phyloP scores from a whole-genome alignment of 106 monocot genomes.

The Xerophyta viscosa region DNA sequence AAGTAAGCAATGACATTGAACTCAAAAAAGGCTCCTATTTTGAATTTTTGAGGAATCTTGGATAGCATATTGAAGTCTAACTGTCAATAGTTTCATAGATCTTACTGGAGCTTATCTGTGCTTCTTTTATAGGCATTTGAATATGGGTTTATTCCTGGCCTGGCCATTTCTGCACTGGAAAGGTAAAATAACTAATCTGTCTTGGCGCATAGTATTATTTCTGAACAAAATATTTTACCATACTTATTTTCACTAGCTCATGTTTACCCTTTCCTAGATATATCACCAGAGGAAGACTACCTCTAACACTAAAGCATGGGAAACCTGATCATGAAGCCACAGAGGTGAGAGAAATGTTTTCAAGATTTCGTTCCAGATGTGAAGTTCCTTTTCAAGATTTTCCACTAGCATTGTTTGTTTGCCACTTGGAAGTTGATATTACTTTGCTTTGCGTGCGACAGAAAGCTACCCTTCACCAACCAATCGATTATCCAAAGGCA shows the following conservation, averaged over 20 bases:
- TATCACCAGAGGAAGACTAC: constrained; percentile 49
- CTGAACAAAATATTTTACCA: no score
- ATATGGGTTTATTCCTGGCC: constrained; percentile 82
- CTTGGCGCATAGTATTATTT: no score
- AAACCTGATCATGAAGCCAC: constrained; percentile 95
- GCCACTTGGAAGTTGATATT: no score
- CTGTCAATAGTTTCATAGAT: constrained; percentile 3
- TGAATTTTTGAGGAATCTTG: no score
- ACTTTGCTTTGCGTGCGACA: constrained; percentile 13
- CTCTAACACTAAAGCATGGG: constrained; percentile 85
- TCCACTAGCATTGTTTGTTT: no score
- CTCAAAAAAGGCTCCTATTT: no score
- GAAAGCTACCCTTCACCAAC: constrained; percentile 54
- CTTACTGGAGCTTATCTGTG: constrained; percentile 5
- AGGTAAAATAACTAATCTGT: constrained; percentile 35
- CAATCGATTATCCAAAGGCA: constrained; percentile 78
- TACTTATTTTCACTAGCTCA: constrained; percentile 6
- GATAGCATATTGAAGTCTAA: not conserved
- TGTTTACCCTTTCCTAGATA: constrained; percentile 28
- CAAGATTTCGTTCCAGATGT: no score
- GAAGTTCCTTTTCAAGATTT: no score
- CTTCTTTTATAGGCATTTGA: constrained; percentile 70
- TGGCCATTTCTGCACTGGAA: constrained; percentile 87
- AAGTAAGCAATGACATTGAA: no score
- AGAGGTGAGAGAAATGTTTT: constrained; percentile 37